Conservation (phyloP, 768 basidiomycete genomes). For the Candolleomyces efflorescens region DNA sequence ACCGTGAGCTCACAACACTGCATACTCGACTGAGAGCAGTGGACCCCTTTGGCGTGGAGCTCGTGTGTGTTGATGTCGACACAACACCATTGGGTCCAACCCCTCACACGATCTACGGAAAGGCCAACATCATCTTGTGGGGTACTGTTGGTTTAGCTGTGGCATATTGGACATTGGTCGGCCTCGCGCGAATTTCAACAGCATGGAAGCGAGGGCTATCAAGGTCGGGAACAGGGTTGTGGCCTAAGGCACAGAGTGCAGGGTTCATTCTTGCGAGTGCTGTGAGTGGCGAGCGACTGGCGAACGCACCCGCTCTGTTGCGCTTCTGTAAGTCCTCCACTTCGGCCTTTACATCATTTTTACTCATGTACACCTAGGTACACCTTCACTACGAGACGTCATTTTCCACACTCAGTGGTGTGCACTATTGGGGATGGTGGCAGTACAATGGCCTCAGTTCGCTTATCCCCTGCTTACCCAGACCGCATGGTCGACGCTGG, state of each 20-base stretch:
- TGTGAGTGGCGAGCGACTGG: slow-evolving; percentile 85
- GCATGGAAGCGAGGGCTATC: slow-evolving; percentile 77
- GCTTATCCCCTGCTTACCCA: slow-evolving; percentile 14
- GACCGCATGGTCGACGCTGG: slow-evolving; percentile 30
- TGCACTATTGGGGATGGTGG: slow-evolving; percentile 84
- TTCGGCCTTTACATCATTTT: not conserved
- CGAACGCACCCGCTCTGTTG: slow-evolving; percentile 80
- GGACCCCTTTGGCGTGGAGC: slow-evolving; percentile 77
- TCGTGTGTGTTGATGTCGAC: slow-evolving; percentile 75
- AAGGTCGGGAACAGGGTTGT: slow-evolving; percentile 53
- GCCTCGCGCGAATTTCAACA: slow-evolving; percentile 74
- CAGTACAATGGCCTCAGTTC: slow-evolving; percentile 93
- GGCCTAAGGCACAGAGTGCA: slow-evolving; percentile 74
- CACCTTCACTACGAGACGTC: slow-evolving; percentile 89
- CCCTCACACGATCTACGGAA: slow-evolving; percentile 59
- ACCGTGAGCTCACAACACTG: slow-evolving; percentile 78
- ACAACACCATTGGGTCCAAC: slow-evolving; percentile 73
- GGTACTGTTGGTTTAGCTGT: slow-evolving; percentile 66
- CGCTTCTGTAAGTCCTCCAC: slow-evolving; percentile 67
- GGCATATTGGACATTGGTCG: slow-evolving; percentile 79
- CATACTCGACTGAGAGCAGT: slow-evolving; percentile 83
- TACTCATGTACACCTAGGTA: slow-evolving; percentile 45
- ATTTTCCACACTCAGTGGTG: slow-evolving; percentile 95
- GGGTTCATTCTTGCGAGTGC: slow-evolving; percentile 91
- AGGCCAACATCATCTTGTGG: slow-evolving; percentile 69